A percentile compares a stretch with the other conserved stretches of the same genome.
phyloP scores from a whole-genome alignment of 331 rosid genomes.

The Acacia pycnantha region DNA sequence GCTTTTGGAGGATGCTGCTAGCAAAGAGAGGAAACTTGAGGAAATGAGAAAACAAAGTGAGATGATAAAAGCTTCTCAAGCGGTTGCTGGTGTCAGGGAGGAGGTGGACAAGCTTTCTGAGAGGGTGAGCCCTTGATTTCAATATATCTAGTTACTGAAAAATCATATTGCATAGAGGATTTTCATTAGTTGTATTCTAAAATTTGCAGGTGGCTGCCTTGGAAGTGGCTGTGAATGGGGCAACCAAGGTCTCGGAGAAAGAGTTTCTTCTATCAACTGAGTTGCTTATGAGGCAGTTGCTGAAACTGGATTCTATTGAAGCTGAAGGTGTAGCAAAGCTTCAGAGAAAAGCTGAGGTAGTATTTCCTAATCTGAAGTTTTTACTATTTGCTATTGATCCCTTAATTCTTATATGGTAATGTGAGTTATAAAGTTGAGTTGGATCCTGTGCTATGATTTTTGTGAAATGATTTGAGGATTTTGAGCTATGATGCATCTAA shows the following conservation, averaged over 20 bases:
- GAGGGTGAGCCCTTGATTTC: constrained; percentile 45
- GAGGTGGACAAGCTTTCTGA: constrained; percentile 81
- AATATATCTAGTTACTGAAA: neutral
- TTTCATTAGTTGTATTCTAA: constrained; percentile 12
- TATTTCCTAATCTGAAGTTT: constrained; percentile 10
- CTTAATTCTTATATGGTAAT: neutral
- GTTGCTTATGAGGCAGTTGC: constrained; percentile 81
- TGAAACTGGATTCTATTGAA: constrained; percentile 74
- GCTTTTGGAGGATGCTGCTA: constrained; percentile 60
- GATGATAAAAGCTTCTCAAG: constrained; percentile 54
- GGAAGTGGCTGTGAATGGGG: constrained; percentile 63
- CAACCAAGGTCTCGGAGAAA: constrained; percentile 70
- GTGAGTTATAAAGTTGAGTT: constrained; percentile 1
- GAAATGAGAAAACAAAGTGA: constrained; percentile 46
- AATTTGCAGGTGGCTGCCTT: constrained; percentile 65
- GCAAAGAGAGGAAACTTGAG: constrained; percentile 54
- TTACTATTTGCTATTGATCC: constrained; percentile 11
- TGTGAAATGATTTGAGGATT: constrained; percentile 7
- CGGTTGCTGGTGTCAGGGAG: constrained; percentile 55
- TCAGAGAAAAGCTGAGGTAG: constrained; percentile 88
- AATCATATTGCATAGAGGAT: neutral
- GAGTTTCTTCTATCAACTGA: constrained; percentile 69
- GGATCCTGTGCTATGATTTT: neutral
- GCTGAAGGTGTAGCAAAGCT: constrained; percentile 86
- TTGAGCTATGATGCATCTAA: constrained; percentile 2